Evolutionary conservation across 2,329 filamentous ascomycete genomes (phyloP).

Genomic region (Chaetomium globosum): DNA sequence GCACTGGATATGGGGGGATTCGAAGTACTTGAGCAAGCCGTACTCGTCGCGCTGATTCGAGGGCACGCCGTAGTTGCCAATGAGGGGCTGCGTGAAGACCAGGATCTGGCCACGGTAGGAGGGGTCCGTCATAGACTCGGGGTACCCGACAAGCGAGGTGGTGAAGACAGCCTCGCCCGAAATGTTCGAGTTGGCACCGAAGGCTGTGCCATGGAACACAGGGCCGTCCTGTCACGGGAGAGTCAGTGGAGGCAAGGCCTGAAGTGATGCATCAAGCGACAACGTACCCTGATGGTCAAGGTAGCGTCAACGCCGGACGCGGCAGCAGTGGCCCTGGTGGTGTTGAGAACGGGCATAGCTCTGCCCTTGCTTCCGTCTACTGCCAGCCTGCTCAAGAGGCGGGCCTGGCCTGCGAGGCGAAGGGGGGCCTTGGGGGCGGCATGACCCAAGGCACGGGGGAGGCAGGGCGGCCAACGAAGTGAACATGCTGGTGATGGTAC

Average conservation of each 20-base stretch:
- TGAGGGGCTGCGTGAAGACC: conserved; percentile 96
- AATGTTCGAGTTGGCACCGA: conserved; percentile 94
- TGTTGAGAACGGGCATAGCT: conserved; percentile 61
- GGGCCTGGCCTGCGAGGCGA: conserved; percentile 42
- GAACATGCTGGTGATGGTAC: conserved; percentile 56
- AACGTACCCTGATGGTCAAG: conserved; percentile 80
- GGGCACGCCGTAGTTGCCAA: conserved; percentile 98
- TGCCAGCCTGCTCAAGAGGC: conserved; percentile 49
- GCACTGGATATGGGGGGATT: conserved; percentile 96
- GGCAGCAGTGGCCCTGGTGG: conserved; percentile 64
- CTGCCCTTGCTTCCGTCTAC: conserved; percentile 71
- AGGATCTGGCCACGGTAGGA: conserved; percentile 93
- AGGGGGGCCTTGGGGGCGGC: conserved; percentile 45
- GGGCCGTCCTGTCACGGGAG: conserved; percentile 71
- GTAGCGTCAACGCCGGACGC: conserved; percentile 79
- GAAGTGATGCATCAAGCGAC: background rate
- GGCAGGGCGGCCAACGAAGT: conserved; percentile 56
- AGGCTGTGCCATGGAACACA: conserved; percentile 93
- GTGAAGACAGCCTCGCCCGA: conserved; percentile 99
- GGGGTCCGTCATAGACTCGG: conserved; percentile 88
- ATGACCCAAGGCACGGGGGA: conserved; percentile 57
- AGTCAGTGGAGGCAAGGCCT: conserved; percentile 36
- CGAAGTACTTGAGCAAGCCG: conserved; percentile 95
- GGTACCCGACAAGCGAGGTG: conserved; percentile 95
- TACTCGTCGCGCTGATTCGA: conserved; percentile 81